Evolutionary conservation across 768 basidiomycete species (phyloP).

Genomic region (Lentinula lateritia): DNA sequence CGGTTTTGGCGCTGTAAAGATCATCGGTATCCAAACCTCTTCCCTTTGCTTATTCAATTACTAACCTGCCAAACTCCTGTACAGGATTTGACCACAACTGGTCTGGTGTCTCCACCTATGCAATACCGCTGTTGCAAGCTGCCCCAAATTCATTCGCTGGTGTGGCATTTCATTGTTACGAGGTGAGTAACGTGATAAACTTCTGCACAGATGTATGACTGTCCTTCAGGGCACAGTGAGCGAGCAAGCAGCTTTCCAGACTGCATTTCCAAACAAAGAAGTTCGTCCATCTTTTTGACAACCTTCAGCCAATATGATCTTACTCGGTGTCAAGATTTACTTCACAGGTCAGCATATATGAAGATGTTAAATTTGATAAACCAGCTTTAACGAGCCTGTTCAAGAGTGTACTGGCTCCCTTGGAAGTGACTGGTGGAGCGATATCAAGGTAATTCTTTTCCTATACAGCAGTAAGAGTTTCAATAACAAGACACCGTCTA

Average conservation of each 20-base stretch:
- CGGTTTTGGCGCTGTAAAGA: constrained; percentile 51
- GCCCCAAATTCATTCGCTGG: constrained; percentile 53
- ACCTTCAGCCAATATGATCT: not conserved
- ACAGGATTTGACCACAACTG: constrained; percentile 62
- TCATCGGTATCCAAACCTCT: constrained; percentile 40
- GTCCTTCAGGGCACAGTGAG: constrained; percentile 33
- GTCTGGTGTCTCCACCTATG: constrained; percentile 58
- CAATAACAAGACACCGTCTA: constrained; percentile 14
- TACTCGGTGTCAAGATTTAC: constrained; percentile 24
- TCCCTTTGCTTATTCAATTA: not conserved
- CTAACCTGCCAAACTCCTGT: not conserved
- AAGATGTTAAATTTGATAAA: not conserved
- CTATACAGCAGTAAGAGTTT: not conserved
- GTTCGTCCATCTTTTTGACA: constrained; percentile 13
- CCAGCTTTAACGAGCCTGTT: not conserved
- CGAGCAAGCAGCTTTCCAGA: constrained; percentile 52
- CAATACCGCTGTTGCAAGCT: constrained; percentile 57
- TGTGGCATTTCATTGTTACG: constrained; percentile 50
- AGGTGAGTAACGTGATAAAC: not conserved
- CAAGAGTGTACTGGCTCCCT: constrained; percentile 61
- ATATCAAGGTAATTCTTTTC: constrained; percentile 54
- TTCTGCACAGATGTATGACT: not conserved
- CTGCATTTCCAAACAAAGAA: constrained; percentile 52
- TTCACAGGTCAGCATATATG: constrained; percentile 30
- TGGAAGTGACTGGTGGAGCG: constrained; percentile 74